phyloP scores from a whole-genome alignment of 148 eudicot genomes.

The Diospyros kaki region DNA sequence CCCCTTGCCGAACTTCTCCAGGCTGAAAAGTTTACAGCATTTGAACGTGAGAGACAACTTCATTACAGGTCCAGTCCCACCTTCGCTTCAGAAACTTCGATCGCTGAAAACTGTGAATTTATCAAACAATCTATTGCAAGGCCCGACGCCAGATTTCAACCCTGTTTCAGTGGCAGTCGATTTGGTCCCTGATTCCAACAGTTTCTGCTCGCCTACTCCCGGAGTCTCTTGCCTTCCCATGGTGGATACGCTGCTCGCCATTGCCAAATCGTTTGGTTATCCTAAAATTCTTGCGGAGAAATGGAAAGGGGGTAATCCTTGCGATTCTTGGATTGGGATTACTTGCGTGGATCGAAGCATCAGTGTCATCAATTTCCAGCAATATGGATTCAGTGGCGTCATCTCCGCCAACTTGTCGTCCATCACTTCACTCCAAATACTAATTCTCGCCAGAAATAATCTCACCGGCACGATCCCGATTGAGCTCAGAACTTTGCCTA shows the following conservation, averaged over 20 bases:
- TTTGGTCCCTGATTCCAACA: constrained; percentile 25
- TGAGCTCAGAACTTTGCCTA: constrained; percentile 43
- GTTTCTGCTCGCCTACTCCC: constrained; percentile 47
- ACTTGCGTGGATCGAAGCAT: constrained; percentile 42
- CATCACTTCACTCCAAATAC: constrained; percentile 35
- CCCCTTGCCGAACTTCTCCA: constrained; percentile 47
- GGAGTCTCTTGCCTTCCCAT: constrained; percentile 50
- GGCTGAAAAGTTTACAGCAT: constrained; percentile 29
- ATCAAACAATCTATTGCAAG: constrained; percentile 60
- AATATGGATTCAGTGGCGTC: constrained; percentile 39
- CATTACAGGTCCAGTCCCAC: constrained; percentile 68
- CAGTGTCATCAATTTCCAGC: constrained; percentile 38
- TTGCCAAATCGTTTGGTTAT: constrained; percentile 47
- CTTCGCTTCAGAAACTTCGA: constrained; percentile 27
- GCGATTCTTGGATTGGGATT: constrained; percentile 42
- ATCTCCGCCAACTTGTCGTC: constrained; percentile 50
- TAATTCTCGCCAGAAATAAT: constrained; percentile 46
- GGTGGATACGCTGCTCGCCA: constrained; percentile 38
- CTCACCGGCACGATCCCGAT: constrained; percentile 58
- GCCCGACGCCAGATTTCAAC: constrained; percentile 45
- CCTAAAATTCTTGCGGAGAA: constrained; percentile 38
- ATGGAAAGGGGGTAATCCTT: constrained; percentile 69
- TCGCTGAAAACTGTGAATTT: constrained; percentile 42
- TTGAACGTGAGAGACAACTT: constrained; percentile 56
- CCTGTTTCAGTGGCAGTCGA: constrained; percentile 29